Evolutionary conservation across 2,329 filamentous ascomycete species (phyloP).

Genomic region (Fusarium fujikuroi): DNA sequence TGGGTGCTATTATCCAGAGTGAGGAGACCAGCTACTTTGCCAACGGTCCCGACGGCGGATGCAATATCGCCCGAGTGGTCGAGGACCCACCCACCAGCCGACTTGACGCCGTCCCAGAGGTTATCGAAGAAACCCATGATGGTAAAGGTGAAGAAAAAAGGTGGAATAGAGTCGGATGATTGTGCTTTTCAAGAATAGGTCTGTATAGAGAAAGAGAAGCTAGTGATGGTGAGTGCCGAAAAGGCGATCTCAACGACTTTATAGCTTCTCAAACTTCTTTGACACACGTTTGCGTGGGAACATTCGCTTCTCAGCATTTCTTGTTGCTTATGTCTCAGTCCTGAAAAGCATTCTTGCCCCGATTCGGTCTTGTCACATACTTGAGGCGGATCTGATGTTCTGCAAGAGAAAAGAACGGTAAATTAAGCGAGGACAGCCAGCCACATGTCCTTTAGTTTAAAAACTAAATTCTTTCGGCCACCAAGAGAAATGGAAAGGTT

Average conservation of each 20-base stretch:
- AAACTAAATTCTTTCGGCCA: neutral
- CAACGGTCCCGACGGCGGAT: neutral
- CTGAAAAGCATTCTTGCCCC: neutral
- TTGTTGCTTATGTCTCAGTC: neutral
- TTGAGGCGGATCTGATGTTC: neutral
- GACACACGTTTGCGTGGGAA: too few relatives aligned
- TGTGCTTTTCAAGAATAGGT: neutral
- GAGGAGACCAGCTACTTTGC: accelerated
- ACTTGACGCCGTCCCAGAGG: neutral
- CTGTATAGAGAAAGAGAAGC: neutral
- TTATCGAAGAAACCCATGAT: neutral
- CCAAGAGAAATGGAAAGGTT: too few relatives aligned
- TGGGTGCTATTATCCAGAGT: accelerated
- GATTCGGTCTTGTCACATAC: neutral
- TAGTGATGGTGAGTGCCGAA: neutral
- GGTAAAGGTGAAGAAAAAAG: accelerated
- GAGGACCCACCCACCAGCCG: neutral
- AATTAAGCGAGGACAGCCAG: neutral
- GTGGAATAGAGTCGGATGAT: neutral
- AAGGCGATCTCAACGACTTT: too few relatives aligned
- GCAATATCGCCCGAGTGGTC: neutral
- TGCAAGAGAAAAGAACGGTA: neutral
- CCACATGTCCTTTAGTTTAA: neutral
- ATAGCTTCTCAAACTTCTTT: too few relatives aligned
- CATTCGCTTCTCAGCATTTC: neutral